A percentile compares a stretch with the other conserved stretches of the same genome.
Evolutionary conservation across 2,329 filamentous ascomycete species (phyloP).

Genomic region (Helicocarpus griseus): DNA sequence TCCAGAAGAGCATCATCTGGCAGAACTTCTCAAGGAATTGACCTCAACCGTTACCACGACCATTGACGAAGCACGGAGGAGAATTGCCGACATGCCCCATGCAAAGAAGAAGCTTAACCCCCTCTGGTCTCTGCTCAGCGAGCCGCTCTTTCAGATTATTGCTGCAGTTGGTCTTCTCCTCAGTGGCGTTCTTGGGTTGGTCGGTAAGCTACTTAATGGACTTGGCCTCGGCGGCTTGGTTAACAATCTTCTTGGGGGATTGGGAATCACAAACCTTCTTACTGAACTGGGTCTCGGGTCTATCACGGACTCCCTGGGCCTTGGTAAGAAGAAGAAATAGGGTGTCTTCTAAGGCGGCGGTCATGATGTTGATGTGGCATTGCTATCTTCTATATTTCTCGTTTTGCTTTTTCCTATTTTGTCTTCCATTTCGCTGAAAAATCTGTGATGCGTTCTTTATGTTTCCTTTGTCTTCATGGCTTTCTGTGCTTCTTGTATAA

Average conservation of each 20-base stretch:
- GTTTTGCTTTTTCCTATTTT: not conserved
- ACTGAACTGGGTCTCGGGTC: constrained; percentile 44
- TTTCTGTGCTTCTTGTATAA: no score
- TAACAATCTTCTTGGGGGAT: constrained; percentile 62
- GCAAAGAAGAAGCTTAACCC: constrained; percentile 93
- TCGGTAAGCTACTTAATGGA: constrained; percentile 69
- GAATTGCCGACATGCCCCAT: constrained; percentile 83
- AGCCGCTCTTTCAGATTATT: constrained; percentile 87
- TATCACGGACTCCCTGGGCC: constrained; percentile 28
- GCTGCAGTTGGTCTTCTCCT: constrained; percentile 78
- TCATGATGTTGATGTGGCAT: not conserved
- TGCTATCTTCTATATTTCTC: no score
- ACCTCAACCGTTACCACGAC: constrained; percentile 70
- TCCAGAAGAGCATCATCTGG: constrained; percentile 74
- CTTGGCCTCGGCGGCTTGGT: constrained; percentile 75
- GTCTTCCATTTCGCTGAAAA: no score
- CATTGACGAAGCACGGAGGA: constrained; percentile 80
- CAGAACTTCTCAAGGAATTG: constrained; percentile 74
- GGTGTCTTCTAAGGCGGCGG: not conserved
- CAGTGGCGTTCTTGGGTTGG: constrained; percentile 71
- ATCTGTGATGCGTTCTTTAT: no score
- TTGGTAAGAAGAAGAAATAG: constrained; percentile 7
- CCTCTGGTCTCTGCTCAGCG: constrained; percentile 62
- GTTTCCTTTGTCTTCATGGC: no score
- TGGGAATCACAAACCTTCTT: constrained; percentile 52